Evolutionary conservation across 176 grass and related monocot species (phyloP).

Genomic region (Cymbopogon citratus): DNA sequence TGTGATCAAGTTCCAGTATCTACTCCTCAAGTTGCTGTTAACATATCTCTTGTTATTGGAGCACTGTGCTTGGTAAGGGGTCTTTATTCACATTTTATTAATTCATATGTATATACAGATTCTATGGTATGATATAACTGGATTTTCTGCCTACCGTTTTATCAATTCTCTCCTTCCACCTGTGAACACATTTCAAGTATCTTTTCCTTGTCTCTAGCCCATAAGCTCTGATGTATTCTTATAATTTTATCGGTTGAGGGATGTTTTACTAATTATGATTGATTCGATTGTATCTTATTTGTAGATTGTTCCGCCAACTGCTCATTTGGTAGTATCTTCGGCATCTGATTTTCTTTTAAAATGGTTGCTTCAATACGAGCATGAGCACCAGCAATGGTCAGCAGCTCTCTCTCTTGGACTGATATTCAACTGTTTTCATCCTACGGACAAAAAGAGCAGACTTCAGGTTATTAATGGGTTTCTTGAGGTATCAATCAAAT

Average conservation of each 20-base stretch:
- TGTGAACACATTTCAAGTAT: background rate
- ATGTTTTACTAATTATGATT: conserved; percentile 22
- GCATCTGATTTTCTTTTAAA: conserved; percentile 85
- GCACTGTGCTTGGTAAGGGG: conserved; percentile 54
- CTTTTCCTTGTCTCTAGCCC: background rate
- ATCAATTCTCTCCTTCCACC: conserved; percentile 4
- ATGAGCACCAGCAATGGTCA: conserved; percentile 87
- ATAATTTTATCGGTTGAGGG: background rate
- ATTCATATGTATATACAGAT: background rate
- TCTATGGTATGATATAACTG: background rate
- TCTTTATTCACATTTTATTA: too few relatives aligned
- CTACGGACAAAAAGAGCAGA: conserved; percentile 68
- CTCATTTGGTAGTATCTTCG: conserved; percentile 71
- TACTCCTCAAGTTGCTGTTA: conserved; percentile 63
- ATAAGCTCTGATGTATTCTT: background rate
- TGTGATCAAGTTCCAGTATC: conserved; percentile 44
- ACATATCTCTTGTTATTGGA: conserved; percentile 81
- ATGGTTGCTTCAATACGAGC: conserved; percentile 80
- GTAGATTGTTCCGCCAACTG: conserved; percentile 69
- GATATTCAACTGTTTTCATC: conserved; percentile 73
- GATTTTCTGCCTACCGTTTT: background rate
- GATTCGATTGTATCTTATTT: conserved; percentile 18
- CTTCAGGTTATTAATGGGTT: conserved; percentile 67
- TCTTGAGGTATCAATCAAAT: conserved; percentile 64
- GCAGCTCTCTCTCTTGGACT: conserved; percentile 77